Conservation (phyloP, 768 basidiomycete species). For the Lepiota venenata region DNA sequence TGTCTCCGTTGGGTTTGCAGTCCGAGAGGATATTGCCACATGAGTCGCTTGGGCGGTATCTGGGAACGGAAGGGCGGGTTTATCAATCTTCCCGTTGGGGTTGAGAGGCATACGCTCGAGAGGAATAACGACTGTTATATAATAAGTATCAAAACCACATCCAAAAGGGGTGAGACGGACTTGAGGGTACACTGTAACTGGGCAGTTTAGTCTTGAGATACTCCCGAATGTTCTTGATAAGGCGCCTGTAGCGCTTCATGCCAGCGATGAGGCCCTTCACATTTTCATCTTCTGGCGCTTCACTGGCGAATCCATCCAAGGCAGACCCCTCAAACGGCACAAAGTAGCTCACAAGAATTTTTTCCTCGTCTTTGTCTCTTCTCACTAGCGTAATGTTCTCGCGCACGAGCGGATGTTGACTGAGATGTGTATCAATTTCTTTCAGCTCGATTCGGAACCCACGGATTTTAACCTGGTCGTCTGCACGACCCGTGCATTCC, state of each 20-base stretch:
- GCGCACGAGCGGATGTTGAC: conserved; percentile 88
- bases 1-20: conserved; percentile 65
- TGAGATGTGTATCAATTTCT: conserved; percentile 95
- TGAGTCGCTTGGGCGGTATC: conserved; percentile 77
- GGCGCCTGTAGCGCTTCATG: conserved; percentile 77
- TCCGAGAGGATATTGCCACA: conserved; percentile 36
- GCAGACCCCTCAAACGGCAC: conserved; percentile 76
- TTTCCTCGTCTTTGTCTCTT: conserved; percentile 98
- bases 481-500: conserved; percentile 95
- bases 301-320: conserved; percentile 70
- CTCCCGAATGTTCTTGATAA: conserved; percentile 93
- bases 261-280: conserved; percentile 67
- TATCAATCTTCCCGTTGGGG: conserved; percentile 99
- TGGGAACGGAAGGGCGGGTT: conserved; percentile 96
- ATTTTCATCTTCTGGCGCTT: conserved; percentile 53
- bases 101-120: conserved; percentile 95
- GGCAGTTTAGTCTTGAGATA: conserved; percentile 97
- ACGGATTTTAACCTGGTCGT: conserved; percentile 99
- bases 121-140: conserved; percentile 80
- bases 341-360: conserved; percentile 96
- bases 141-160: conserved; percentile 2
- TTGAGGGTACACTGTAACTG: conserved; percentile 87
- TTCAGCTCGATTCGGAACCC: conserved; percentile 98
- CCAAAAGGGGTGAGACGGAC: conserved; percentile 44
- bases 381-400: conserved; percentile 98